Percentiles rank a stretch among this genome's conserved stretches.
Conservation (phyloP, 176 grass and related monocot species). For the Oryza longistaminata region DNA sequence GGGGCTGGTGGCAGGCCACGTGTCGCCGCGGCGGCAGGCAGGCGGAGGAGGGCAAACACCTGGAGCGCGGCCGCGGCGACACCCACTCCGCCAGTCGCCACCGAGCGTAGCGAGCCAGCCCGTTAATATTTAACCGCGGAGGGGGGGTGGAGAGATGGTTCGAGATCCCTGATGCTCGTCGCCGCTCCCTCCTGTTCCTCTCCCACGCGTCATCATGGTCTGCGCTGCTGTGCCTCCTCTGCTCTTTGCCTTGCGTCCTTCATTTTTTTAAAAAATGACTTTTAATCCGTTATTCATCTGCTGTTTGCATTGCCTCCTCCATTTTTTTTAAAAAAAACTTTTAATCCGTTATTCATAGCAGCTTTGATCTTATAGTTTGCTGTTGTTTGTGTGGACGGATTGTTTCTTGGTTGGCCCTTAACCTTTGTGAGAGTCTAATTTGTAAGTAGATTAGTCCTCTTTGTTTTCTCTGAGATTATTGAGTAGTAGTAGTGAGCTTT, state of each 20-base stretch:
- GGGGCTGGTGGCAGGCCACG: conserved; percentile 31
- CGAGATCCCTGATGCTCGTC: neutral
- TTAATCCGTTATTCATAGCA: neutral
- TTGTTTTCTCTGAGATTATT: neutral
- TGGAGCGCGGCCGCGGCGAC: conserved; percentile 38
- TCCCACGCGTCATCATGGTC: conserved; percentile 31
- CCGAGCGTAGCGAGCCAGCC: neutral
- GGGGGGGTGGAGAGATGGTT: neutral
- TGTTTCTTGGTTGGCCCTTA: neutral
- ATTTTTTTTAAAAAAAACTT: too few species aligned
- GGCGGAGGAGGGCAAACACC: conserved; percentile 12
- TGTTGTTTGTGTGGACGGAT: neutral
- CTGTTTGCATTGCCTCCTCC: too few species aligned
- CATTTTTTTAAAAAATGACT: too few species aligned
- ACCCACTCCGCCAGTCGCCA: conserved; percentile 10
- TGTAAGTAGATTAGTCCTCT: neutral
- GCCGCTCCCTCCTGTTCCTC: neutral
- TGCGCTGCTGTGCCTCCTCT: neutral
- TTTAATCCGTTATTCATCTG: neutral
- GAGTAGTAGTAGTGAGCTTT: neutral
- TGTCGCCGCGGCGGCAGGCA: conserved; percentile 28
- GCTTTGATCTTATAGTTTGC: neutral
- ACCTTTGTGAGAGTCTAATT: neutral
- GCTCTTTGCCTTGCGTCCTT: too few species aligned
- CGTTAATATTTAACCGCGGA: conserved; percentile 4